Evolutionary conservation across 1,284 basidiomycete species (phyloP).

Genomic region (Jaminaea rosea): DNA sequence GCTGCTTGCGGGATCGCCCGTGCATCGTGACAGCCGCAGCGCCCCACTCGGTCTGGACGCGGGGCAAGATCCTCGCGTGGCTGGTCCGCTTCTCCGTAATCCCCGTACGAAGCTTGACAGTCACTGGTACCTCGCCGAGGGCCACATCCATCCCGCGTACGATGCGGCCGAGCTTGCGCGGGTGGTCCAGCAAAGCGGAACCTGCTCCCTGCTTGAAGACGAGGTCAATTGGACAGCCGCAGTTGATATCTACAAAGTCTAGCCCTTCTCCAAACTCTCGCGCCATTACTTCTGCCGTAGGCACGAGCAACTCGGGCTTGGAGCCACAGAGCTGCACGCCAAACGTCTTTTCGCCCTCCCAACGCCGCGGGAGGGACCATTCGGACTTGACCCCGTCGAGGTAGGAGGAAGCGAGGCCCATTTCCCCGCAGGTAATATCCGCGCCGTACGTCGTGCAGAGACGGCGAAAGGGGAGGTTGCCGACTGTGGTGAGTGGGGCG

Average conservation of each 20-base stretch:
- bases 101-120: slow-evolving; percentile 80
- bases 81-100: slow-evolving; percentile 59
- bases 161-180: slow-evolving; percentile 73
- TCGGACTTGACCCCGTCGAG: slow-evolving; percentile 31
- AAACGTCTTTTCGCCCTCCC: slow-evolving; percentile 79
- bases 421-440: slow-evolving; percentile 92
- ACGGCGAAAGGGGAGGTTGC: slow-evolving; percentile 88
- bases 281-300: slow-evolving; percentile 73
- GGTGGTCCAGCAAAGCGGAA: slow-evolving; percentile 76
- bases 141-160: slow-evolving; percentile 84
- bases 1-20: slow-evolving; percentile 54
- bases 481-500: slow-evolving; percentile 88
- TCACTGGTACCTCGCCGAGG: slow-evolving; percentile 85
- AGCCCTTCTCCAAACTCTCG: slow-evolving; percentile 58
- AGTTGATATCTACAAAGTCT: slow-evolving; percentile 90
- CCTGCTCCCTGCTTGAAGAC: slow-evolving; percentile 87
- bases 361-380: slow-evolving; percentile 49
- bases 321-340: slow-evolving; percentile 66
- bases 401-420: slow-evolving; percentile 50
- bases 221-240: slow-evolving; percentile 93
- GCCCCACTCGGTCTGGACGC: slow-evolving; percentile 67
- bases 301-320: slow-evolving; percentile 58
- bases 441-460: slow-evolving; percentile 77
- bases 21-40: slow-evolving; percentile 77
- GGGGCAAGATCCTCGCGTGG: slow-evolving; percentile 80